Evolutionary conservation across 192 early-diverging fungal genomes (phyloP), one percentile per base, ranked within the genome.

Genomic region (Hyaloraphidium curvatum): DNA sequence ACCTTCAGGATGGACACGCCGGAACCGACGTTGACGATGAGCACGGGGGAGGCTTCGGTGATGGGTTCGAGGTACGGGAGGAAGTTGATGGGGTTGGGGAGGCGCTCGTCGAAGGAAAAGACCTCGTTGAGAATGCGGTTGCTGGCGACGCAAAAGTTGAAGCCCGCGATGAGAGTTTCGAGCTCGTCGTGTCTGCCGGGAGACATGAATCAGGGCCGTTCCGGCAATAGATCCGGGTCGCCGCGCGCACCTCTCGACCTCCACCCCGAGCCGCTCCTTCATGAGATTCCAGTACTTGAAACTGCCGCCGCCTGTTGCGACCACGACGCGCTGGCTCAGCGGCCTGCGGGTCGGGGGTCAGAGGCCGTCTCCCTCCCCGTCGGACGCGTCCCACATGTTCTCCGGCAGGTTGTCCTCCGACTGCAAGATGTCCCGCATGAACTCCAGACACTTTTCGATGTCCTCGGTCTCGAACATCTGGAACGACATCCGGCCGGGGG

Each of bases 1-100:
- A 97, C 93, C 65, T 95, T 93, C 39, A 97, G 62, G 31, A 97
- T 91, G 58, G 80, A 84, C 51, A 97, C 93, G 37, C 93, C 93
- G 26, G 89, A 91, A 22, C 93, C 93, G 55, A 97, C 92, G 55
- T 97, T 97, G 28, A 94, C 91, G 26, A 39, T 4, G 78, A 97
- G 78, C 67, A 91, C 93, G 25, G 92, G 92, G 61, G 84, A 97
- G 35, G 82, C 64, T 31, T 85, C 76, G 19, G 60, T 58, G 1
- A 64, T 64, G 14, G 62, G 64, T 2, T 63, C n/a, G n/a, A n/a
- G n/a, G n/a, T n/a, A n/a, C n/a, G n/a, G 55, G 40, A 78, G 79
- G 55, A 77, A 84, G 62, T 69, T 61, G 69, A 81, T 83, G 31
- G 69, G 67, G 30, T 67, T 68, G 9, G 70, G 28, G 16, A 79